Base-by-base conservation (phyloP, 148 eudicot genomes). In the Agrostemma githago region DNA sequence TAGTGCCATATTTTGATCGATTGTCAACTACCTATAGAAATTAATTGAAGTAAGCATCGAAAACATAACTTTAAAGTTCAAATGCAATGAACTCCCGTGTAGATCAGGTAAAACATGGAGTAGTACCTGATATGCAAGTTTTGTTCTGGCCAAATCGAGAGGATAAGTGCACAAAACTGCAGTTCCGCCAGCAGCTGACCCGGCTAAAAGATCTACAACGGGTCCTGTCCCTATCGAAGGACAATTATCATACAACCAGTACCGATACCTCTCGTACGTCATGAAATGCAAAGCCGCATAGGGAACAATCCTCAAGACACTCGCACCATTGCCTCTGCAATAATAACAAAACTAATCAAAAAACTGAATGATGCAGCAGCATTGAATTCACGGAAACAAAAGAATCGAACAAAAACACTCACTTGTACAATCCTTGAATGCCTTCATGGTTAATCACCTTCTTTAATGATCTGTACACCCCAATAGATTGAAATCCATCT, bases 121-220 rank as follows among this genome's bases (percentile, higher is more conserved):
- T 26, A 26, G 34, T 26, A 92, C 99, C 89, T 92, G 99, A 76
- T 90, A 95, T 58, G 99, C 99, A 63, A 95, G 99, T 78, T 95
- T 95, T 5, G 97, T 90, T 72, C 99, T 88, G 65, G 87, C 96
- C 89, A 95, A 92, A 85, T 95, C 99, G 76, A 95, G 70, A 26
- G 99, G 99, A 86, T 95, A 95, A 48, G 99, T 92, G 85, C 92
- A 95, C 74, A 95, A 79, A 72, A 92, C 97, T 69, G 99, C 97
- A 66, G 97, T 95, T 19, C 99, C 99, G 51, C 99, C 99, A 74
- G 97, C 85, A 59, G 91, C 92, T 58, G 97, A 92, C 76, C 99
- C 99, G 68, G 99, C 97, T 64, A 95, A 78, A 81, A 95, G 96
- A 82, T 95, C 97, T 37, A 95, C 82, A 75, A 95, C 60, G 6